Evolutionary conservation across 78 protist species (phyloP), one percentile per base, ranked within the genome.

Genomic region (Dictyostelium capitatum): DNA sequence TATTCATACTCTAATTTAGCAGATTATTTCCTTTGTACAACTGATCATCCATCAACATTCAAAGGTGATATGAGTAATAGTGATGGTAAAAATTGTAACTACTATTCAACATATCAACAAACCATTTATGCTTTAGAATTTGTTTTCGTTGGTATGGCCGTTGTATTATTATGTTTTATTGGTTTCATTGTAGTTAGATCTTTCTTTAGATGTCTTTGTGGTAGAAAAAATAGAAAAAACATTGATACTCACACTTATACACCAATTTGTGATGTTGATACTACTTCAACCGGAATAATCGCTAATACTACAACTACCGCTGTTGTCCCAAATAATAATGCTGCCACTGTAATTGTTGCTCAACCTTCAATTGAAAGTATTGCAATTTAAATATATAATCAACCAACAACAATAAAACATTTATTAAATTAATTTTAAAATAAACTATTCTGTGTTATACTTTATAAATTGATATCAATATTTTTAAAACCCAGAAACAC

Each of bases 191-290:
- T 2, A 3, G 43, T 37, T 37, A 37, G 43, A 37, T 25, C 19
- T 11, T 3, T 62, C 6, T 4, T 62, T 32, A 25, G 30, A 11
- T 62, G 48, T 12, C 32, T 67, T 32, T 67, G 50, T 67, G 7
- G 20, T 30, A 15, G 15, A 28, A 67, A 17, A 0, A 67, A 23
- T 12, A 67, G 30, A 41, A 67, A 32, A 14, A 62, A 3, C 2
- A 4, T 62, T 3, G 70, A 62, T 25, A 62, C 70, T 62, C 70
- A 62, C 23, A 62, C 41, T 62, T 62, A 62, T 62, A 62, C 70
- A 9, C 70, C 70, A 62, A 5, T 62, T 25, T 25, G 37, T 62
- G 12, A 25, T 62, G 5, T 6, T 11, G 70, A 62, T 56, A 15
- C 28, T 19, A 20, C 6, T 8, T 20, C 64, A 56, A 20, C 43